A percentile compares a stretch with the other conserved stretches of the same genome.
phyloP scores from a whole-genome alignment of 139 green algal species.

The Picochlorum sp. region DNA sequence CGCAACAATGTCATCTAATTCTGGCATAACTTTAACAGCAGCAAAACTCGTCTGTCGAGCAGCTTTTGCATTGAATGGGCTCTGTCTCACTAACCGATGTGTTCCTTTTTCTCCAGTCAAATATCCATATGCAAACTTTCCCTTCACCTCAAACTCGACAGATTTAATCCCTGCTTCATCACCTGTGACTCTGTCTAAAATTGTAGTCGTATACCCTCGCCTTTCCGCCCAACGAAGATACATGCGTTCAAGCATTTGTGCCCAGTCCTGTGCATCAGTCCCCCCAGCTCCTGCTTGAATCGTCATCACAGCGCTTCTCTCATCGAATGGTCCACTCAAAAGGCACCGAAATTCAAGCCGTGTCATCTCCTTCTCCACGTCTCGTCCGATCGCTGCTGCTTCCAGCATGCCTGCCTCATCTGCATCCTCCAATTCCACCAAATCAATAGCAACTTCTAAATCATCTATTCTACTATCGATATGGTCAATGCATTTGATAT shows the following conservation, averaged over 20 bases:
- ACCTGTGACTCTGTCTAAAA: constrained; percentile 34
- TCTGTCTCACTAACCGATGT: constrained; percentile 43
- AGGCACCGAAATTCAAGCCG: constrained; percentile 53
- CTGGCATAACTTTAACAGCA: constrained; percentile 77
- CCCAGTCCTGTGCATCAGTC: constrained; percentile 87
- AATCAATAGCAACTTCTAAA: constrained; percentile 38
- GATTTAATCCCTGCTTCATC: constrained; percentile 89
- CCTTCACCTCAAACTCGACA: constrained; percentile 72
- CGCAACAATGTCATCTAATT: constrained; percentile 30
- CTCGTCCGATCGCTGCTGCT: neutral
- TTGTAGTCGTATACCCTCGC: constrained; percentile 28
- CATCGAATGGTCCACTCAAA: constrained; percentile 59
- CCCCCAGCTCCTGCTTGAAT: constrained; percentile 70
- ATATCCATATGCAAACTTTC: constrained; percentile 62
- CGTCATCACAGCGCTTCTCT: constrained; percentile 18
- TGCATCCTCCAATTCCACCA: constrained; percentile 38
- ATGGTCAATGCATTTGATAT: constrained; percentile 17
- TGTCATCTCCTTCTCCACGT: constrained; percentile 20
- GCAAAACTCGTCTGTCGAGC: constrained; percentile 93
- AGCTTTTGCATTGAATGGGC: constrained; percentile 85
- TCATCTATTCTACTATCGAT: constrained; percentile 36
- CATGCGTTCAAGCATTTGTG: constrained; percentile 90
- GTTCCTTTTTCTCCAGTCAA: constrained; percentile 77
- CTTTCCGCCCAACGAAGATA: constrained; percentile 74
- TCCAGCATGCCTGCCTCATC: constrained; percentile 22